Evolutionary conservation across 305 asterid species (phyloP).

Genomic region (Plantago lanceolata): DNA sequence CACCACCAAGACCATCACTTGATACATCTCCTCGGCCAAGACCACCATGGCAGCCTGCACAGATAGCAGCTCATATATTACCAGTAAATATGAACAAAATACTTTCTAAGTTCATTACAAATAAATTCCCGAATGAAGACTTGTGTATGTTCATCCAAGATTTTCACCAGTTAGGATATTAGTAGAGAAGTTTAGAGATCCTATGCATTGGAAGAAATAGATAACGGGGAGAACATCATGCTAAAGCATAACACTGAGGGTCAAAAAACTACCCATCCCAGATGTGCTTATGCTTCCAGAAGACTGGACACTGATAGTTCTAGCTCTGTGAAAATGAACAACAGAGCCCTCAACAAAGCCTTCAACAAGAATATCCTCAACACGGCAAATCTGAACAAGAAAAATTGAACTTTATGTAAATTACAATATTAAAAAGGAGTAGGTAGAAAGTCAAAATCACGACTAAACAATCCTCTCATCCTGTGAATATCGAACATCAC

Average conservation of each 20-base stretch:
- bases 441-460: not conserved
- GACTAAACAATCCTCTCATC: slow-evolving; percentile 3
- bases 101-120: not conserved
- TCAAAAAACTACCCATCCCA: slow-evolving; percentile 70
- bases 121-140: slow-evolving; percentile 17
- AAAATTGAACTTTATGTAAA: not conserved
- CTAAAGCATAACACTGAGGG: not conserved
- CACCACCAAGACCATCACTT: slow-evolving; percentile 73
- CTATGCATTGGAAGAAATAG: not conserved
- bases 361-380: slow-evolving; percentile 94
- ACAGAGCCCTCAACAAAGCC: slow-evolving; percentile 95
- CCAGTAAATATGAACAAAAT: not conserved
- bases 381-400: slow-evolving; percentile 74
- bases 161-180: not conserved
- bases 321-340: slow-evolving; percentile 95
- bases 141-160: not conserved
- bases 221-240: not conserved
- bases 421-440: not conserved
- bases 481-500: slow-evolving; percentile 36
- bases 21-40: slow-evolving; percentile 69
- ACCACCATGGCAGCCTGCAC: slow-evolving; percentile 90
- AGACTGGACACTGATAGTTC: slow-evolving; percentile 61
- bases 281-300: slow-evolving; percentile 89
- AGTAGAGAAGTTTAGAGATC: not conserved
- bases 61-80: slow-evolving; percentile 26